A percentile compares a stretch with the other conserved stretches of the same genome.
These are phyloP conservation scores for Plasmodium reichenowi DNA, from an alignment of 169 alveolate genomes.

Conservation along the genomic window DNA sequence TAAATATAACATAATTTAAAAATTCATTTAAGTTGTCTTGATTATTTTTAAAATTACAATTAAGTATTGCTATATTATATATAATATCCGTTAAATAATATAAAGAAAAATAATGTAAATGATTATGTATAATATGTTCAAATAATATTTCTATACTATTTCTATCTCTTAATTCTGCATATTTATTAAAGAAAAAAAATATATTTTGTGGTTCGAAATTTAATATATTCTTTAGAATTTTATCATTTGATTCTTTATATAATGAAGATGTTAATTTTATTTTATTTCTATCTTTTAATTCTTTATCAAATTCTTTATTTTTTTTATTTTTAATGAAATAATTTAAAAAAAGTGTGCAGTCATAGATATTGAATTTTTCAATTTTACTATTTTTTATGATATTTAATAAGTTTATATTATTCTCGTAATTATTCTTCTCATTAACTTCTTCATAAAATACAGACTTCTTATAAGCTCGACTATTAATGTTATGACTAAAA, in stretches of 20 bases:
- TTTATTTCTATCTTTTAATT: slow-evolving; percentile 15
- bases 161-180: slow-evolving; percentile 44
- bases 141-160: slow-evolving; percentile 19
- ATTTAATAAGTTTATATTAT: slow-evolving; percentile 19
- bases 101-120: slow-evolving; percentile 16
- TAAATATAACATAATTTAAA: slow-evolving; percentile 21
- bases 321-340: slow-evolving; percentile 49
- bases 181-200: slow-evolving; percentile 36
- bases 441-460: slow-evolving; percentile 50
- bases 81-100: slow-evolving; percentile 25
- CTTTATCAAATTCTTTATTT: slow-evolving; percentile 8
- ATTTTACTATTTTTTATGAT: slow-evolving; percentile 31
- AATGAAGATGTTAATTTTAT: slow-evolving; percentile 26
- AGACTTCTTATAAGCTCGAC: slow-evolving; percentile 7
- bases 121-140: slow-evolving; percentile 13
- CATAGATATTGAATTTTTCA: slow-evolving; percentile 23
- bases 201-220: slow-evolving; percentile 14
- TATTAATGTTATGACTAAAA: no score
- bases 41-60: slow-evolving; percentile 20
- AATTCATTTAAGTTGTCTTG: slow-evolving; percentile 8
- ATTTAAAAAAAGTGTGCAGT: slow-evolving; percentile 42
- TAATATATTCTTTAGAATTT: slow-evolving; percentile 21
- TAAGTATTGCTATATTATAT: slow-evolving; percentile 24
- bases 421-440: slow-evolving; percentile 18
- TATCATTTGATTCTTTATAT: slow-evolving; percentile 36